Conservation (phyloP, 2,329 filamentous ascomycete species). For the Aspergillus costaricaensis region DNA sequence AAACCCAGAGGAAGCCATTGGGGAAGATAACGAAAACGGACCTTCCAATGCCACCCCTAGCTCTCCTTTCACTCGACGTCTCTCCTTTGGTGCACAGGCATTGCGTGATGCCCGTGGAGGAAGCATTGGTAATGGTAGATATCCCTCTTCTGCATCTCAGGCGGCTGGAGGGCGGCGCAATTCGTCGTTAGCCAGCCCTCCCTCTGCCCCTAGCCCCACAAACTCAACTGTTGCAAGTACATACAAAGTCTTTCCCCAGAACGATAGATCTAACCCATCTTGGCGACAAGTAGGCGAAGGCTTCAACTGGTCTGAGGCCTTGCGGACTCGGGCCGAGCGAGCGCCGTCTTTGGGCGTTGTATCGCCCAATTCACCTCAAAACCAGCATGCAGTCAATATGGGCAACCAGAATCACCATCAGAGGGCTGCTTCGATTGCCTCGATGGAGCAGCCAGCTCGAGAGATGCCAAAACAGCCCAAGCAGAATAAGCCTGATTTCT, state of each 20-base stretch:
- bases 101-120: constrained; percentile 68
- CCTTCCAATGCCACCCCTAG: constrained; percentile 61
- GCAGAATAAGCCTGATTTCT: constrained; percentile 79
- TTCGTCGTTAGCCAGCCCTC: constrained; percentile 27
- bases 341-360: constrained; percentile 51
- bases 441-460: constrained; percentile 58
- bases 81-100: constrained; percentile 86
- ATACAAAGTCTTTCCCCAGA: constrained; percentile 35
- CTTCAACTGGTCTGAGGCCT: constrained; percentile 96
- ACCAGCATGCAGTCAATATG: constrained; percentile 43
- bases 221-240: constrained; percentile 41
- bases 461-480: constrained; percentile 50
- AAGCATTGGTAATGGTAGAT: constrained; percentile 65
- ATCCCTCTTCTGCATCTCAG: constrained; percentile 46
- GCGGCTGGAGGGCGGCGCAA: constrained; percentile 28
- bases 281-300: constrained; percentile 71
- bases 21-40: constrained; percentile 70
- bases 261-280: constrained; percentile 47
- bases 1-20: constrained; percentile 44
- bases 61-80: constrained; percentile 72
- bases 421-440: constrained; percentile 48
- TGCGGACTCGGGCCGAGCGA: constrained; percentile 88
- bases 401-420: constrained; percentile 50
- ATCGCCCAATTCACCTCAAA: constrained; percentile 31
- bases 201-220: constrained; percentile 21